Evolutionary conservation across 495 filamentous ascomycete species (phyloP), one percentile per base, ranked within the genome.

Genomic region (Hypoxylon subgilvum): DNA sequence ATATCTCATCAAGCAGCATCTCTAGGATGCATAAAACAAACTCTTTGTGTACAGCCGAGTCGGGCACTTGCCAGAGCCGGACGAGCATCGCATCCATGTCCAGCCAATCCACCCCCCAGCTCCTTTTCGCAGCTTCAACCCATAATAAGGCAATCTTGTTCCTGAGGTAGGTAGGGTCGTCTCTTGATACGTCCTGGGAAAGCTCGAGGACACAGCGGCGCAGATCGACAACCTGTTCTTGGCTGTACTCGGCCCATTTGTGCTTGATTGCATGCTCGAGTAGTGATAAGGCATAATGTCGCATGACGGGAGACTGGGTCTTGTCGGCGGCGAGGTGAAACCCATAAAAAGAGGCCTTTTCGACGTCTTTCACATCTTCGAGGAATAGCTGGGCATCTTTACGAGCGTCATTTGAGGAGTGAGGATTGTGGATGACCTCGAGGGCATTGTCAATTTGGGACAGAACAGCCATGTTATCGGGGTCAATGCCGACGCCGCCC

Each of bases 121-220:
- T 89, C 66, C 92, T 82, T 76, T 99, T 97, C 19, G 92, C 91
- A 44, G 96, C 74, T 69, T 97, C 94, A 5, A 91, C 88, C 95
- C 94, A 97, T 52, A 97, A 74, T 73, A 93, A 88, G n/a, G 91
- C 90, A 25, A 94, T 87, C 73, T 97, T 97, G 76, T 94, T 97
- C 65, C 92, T 84, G 58, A 97, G 73, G 66, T 90, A 97, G 17
- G 81, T 63, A 2, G 92, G 90, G 68, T 99, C 93, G 17, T 86
- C 79, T 44, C 82, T 81, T 7, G 82, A 76, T 48, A 93, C 78
- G 48, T 80, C 77, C 62, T 87, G 83, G n/a, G 92, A 88, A 12
- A 99, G 84, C 68, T 87, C 76, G 25, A 96, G 72, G 27, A 95
- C 81, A 82, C 90, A 91, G 32, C 77, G 74, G 23, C 87, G 84